A percentile compares a stretch with the other conserved stretches of the same genome.
Conservation (phyloP, 805 yeast genomes). For the Wickerhamomyces ciferrii region DNA sequence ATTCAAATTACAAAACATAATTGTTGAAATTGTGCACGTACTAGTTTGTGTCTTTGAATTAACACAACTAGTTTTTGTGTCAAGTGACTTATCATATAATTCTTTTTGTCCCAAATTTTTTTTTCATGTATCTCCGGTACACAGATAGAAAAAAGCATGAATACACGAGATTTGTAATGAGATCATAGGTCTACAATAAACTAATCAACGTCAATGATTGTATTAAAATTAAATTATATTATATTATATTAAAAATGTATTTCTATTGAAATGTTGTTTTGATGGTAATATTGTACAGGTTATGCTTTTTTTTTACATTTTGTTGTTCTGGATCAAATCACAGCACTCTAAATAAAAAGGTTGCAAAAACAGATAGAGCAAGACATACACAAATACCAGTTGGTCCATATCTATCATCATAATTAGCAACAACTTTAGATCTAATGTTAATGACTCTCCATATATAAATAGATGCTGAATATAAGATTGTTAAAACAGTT, state of each 20-base stretch:
- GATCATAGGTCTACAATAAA: neutral
- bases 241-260: too few relatives aligned
- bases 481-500: constrained; percentile 66
- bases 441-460: constrained; percentile 83
- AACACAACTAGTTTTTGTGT: too few relatives aligned
- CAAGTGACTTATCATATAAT: too few relatives aligned
- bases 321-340: constrained; percentile 2
- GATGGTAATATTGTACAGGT: neutral
- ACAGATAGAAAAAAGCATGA: neutral
- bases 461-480: constrained; percentile 69
- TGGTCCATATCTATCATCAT: constrained; percentile 88
- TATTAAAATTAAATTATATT: too few relatives aligned
- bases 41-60: too few relatives aligned
- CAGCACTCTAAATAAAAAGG: constrained; percentile 40
- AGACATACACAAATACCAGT: constrained; percentile 72
- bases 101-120: neutral
- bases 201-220: too few relatives aligned
- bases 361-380: constrained; percentile 59
- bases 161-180: neutral
- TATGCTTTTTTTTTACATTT: too few relatives aligned
- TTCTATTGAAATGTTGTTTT: too few relatives aligned
- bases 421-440: constrained; percentile 73
- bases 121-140: neutral
- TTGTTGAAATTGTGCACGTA: too few relatives aligned
- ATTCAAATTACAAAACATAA: too few relatives aligned